These are phyloP conservation scores for Arxiozyma telluris DNA, from an alignment of 1,139 yeast genomes.

Conservation along the genomic window DNA sequence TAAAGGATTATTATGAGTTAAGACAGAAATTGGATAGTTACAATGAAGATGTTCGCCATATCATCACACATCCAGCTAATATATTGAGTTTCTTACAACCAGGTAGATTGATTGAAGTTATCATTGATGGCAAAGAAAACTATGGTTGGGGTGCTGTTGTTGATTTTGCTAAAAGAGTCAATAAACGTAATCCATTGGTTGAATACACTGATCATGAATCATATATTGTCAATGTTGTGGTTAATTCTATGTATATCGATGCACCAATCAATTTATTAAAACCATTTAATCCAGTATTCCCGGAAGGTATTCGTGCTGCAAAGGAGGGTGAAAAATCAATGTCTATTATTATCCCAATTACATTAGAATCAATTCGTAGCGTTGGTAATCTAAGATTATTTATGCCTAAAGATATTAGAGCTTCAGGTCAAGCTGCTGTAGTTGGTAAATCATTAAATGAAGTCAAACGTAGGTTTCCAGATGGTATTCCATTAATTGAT, in stretches of 20 bases:
- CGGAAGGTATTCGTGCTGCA: slow-evolving; percentile 86
- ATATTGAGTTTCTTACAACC: slow-evolving; percentile 74
- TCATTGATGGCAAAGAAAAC: slow-evolving; percentile 40
- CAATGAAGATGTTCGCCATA: slow-evolving; percentile 68
- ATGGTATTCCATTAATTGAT: slow-evolving; percentile 81
- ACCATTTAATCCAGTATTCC: slow-evolving; percentile 60
- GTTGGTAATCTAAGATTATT: slow-evolving; percentile 74
- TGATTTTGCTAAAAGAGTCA: slow-evolving; percentile 59
- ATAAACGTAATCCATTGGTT: slow-evolving; percentile 46
- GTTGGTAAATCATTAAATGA: slow-evolving; percentile 73
- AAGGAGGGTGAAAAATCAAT: slow-evolving; percentile 59
- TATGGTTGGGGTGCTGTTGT: slow-evolving; percentile 96
- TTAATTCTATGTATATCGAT: slow-evolving; percentile 68
- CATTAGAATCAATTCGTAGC: slow-evolving; percentile 63
- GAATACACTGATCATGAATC: slow-evolving; percentile 72
- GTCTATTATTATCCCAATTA: slow-evolving; percentile 75
- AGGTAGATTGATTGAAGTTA: slow-evolving; percentile 74
- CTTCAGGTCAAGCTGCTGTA: slow-evolving; percentile 60
- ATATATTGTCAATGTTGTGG: slow-evolving; percentile 76
- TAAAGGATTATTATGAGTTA: slow-evolving; percentile 77
- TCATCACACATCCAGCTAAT: slow-evolving; percentile 89
- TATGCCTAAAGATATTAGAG: slow-evolving; percentile 71
- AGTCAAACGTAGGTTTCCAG: slow-evolving; percentile 74
- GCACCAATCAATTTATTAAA: slow-evolving; percentile 65
- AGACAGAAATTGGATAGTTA: slow-evolving; percentile 62